Conservation (phyloP, 2,329 filamentous ascomycete genomes). For the Colletotrichum chlorophyti region DNA sequence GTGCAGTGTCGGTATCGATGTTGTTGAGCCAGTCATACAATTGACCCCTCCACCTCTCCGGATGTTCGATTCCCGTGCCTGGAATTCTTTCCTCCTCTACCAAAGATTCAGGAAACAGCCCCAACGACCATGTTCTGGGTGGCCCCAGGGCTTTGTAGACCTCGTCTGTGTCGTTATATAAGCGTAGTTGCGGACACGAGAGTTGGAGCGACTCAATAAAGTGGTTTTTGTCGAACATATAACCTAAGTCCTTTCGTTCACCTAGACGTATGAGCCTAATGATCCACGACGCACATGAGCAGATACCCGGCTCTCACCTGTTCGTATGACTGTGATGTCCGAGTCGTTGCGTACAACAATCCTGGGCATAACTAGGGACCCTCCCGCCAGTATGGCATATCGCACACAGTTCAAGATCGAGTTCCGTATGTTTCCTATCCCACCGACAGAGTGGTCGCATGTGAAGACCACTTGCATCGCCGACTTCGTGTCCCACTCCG, state of each 20-base stretch:
- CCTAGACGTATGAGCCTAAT: constrained; percentile 35
- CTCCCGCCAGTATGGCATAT: constrained; percentile 46
- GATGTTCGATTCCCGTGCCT: constrained; percentile 31
- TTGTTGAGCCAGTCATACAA: constrained; percentile 37
- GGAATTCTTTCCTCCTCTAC: constrained; percentile 38
- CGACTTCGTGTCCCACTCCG: constrained; percentile 32
- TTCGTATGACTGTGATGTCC: constrained; percentile 37
- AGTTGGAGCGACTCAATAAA: constrained; percentile 33
- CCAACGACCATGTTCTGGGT: constrained; percentile 30
- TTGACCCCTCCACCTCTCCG: constrained; percentile 33
- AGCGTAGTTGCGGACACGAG: constrained; percentile 36
- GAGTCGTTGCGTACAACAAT: constrained; percentile 41
- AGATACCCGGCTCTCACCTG: constrained; percentile 26
- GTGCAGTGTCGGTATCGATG: constrained; percentile 9
- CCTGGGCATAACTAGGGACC: constrained; percentile 42
- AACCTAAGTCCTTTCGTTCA: constrained; percentile 34
- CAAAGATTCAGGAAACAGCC: constrained; percentile 35
- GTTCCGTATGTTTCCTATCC: constrained; percentile 46
- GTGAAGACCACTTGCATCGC: constrained; percentile 41
- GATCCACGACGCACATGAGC: background rate
- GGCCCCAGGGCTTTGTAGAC: constrained; percentile 14
- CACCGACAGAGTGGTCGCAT: constrained; percentile 46
- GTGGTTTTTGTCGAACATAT: constrained; percentile 36
- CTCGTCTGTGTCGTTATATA: constrained; percentile 37
- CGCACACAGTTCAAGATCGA: constrained; percentile 48